Base-by-base conservation (phyloP, 768 basidiomycete species). In the Lactarius sp. region DNA sequence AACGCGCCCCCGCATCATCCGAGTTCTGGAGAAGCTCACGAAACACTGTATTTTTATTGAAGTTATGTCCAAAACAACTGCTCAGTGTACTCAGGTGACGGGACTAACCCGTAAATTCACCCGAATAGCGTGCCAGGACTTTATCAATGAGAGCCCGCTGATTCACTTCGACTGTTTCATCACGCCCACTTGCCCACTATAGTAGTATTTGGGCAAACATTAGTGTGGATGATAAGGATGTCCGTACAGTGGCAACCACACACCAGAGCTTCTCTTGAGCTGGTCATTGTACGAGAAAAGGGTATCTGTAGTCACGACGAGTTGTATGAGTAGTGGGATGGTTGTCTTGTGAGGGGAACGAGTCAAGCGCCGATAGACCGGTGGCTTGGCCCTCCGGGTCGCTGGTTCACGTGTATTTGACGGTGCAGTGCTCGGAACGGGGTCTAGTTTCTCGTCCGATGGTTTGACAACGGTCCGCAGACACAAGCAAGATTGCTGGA, bases 121-220 rank as follows among this genome's bases (percentile, higher is more conserved):
- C 95, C 13, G 90, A 92, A 76, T 99, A 99, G 31, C 96, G 81
- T 10, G 96, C 94, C 22, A 99, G 84, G 27, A 98, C 92, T 76
- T 94, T 98, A 80, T 97, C 95, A 58, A 98, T 96, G 61, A 97
- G 78, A n/a, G 94, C 94, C 20, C 95, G 84, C 73, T 96, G 95
- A 74, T 96, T 96, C 52, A 96, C 94, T 75, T 95, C 89, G 0
- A 94, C 88, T 0, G 87, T 83, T 70, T 91, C 90, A 70, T 91
- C 90, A 67, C 85, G 80, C 18, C 89, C 90, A n/a, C 70, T 75
- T 31, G 72, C 75, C 81, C 81, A 82, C 81, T 82, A 44, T 46
- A 20, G 10, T 27, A 12, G n/a, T 27, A 27, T 60, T 37, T 36
- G 41, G 33, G n/a, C 20, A 9, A 34, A 46, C 49, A 22, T 66